Conservation (phyloP, 163 green algal species). For the Chloromonas sp. region DNA sequence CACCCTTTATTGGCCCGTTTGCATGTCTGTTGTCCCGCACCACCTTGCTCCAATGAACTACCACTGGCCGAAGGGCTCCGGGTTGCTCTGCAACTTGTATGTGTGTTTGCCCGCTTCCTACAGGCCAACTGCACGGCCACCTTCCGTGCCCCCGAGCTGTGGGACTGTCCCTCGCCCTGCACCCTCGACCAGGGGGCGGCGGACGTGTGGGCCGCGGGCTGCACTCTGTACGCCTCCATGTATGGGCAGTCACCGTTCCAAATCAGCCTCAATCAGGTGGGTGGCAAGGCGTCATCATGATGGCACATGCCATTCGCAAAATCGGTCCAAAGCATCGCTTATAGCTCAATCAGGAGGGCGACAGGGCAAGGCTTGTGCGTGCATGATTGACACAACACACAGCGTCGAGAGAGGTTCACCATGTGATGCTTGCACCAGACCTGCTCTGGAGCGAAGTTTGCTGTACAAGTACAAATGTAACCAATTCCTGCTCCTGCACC, state of each 20-base stretch:
- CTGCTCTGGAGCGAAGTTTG: too few relatives aligned
- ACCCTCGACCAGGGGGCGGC: slow-evolving; percentile 58
- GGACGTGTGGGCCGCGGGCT: slow-evolving; percentile 87
- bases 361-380: background rate
- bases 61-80: too few relatives aligned
- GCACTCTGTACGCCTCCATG: slow-evolving; percentile 65
- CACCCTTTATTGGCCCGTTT: too few relatives aligned
- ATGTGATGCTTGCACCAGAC: too few relatives aligned
- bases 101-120: too few relatives aligned
- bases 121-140: slow-evolving; percentile 72
- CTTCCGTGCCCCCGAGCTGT: slow-evolving; percentile 89
- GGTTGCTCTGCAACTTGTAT: too few relatives aligned
- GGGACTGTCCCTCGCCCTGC: slow-evolving; percentile 68
- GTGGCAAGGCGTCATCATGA: too few relatives aligned
- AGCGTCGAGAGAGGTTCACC: background rate
- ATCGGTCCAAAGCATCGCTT: background rate
- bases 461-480: too few relatives aligned
- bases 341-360: background rate
- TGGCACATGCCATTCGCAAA: too few relatives aligned
- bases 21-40: too few relatives aligned
- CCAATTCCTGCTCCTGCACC: too few relatives aligned
- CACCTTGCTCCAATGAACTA: too few relatives aligned
- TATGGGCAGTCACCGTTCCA: slow-evolving; percentile 83
- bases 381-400: background rate
- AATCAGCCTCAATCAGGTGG: slow-evolving; percentile 50